These are phyloP conservation scores for Mycena belliarum DNA, from an alignment of 768 basidiomycete genomes.

Conservation along the genomic window DNA sequence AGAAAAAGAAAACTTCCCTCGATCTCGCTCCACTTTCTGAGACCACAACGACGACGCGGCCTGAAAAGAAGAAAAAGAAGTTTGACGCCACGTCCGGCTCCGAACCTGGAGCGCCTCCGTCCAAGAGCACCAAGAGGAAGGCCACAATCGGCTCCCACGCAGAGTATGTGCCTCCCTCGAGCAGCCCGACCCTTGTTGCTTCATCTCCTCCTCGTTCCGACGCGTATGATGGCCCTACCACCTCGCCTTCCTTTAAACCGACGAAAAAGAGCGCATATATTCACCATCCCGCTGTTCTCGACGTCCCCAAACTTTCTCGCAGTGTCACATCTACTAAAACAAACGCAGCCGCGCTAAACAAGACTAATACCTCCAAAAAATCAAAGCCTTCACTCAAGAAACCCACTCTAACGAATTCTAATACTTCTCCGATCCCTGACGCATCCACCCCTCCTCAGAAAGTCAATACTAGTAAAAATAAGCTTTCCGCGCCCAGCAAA, in stretches of 20 bases:
- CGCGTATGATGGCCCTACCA: not conserved
- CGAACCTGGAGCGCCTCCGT: not conserved
- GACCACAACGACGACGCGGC: no score
- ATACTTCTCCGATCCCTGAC: no score
- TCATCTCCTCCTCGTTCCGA: constrained; percentile 14
- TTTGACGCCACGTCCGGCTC: not conserved
- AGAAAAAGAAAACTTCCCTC: not conserved
- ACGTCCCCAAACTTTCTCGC: no score
- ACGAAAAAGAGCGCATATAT: not conserved
- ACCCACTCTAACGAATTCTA: no score
- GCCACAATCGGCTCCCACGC: not conserved
- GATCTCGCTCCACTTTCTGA: not conserved
- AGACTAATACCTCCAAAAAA: not conserved
- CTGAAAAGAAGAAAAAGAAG: constrained; percentile 5
- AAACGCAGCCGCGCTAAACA: no score
- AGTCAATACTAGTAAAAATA: no score
- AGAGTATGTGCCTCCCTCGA: constrained; percentile 5
- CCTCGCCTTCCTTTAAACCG: not conserved
- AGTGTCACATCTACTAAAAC: no score
- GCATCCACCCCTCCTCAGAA: no score
- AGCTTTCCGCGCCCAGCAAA: no score
- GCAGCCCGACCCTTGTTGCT: constrained; percentile 11
- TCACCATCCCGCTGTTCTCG: not conserved
- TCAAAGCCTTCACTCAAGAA: no score
- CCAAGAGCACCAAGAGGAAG: not conserved